A percentile compares a stretch with the other conserved stretches of the same genome.
Evolutionary conservation across 768 basidiomycete species (phyloP).

Genomic region (Lanmaoa pseudosensibilis): DNA sequence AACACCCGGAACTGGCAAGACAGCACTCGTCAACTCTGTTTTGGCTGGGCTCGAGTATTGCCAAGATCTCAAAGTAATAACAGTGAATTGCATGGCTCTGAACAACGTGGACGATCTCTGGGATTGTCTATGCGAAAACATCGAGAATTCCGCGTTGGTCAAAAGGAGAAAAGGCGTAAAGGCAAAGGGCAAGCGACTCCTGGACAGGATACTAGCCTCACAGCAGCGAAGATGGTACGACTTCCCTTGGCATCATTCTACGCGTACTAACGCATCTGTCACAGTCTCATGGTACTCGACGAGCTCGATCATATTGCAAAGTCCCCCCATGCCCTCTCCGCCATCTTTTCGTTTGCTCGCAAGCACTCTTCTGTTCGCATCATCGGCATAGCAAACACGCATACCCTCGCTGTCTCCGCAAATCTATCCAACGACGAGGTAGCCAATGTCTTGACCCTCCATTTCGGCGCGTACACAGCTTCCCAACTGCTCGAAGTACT

Average conservation of each 20-base stretch:
- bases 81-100: conserved; percentile 82
- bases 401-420: conserved; percentile 68
- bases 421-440: conserved; percentile 38
- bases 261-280: conserved; percentile 21
- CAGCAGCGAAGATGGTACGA: conserved; percentile 53
- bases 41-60: conserved; percentile 44
- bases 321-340: conserved; percentile 53
- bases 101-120: conserved; percentile 67
- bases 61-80: conserved; percentile 46
- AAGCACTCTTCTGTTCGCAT: conserved; percentile 57
- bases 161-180: conserved; percentile 41
- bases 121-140: conserved; percentile 62
- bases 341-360: conserved; percentile 69
- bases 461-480: conserved; percentile 80
- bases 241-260: not conserved
- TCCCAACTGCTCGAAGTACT: conserved; percentile 70
- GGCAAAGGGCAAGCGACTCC: conserved; percentile 46
- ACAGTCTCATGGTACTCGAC: conserved; percentile 76
- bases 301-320: conserved; percentile 83
- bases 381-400: conserved; percentile 87
- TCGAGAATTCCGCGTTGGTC: conserved; percentile 39
- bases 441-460: conserved; percentile 58
- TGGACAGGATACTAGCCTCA: conserved; percentile 46
- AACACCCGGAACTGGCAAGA: conserved; percentile 91
- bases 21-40: conserved; percentile 74